phyloP scores from a whole-genome alignment of 78 protist species.

The slime mould (Dictyostelium discoideum) region DNA sequence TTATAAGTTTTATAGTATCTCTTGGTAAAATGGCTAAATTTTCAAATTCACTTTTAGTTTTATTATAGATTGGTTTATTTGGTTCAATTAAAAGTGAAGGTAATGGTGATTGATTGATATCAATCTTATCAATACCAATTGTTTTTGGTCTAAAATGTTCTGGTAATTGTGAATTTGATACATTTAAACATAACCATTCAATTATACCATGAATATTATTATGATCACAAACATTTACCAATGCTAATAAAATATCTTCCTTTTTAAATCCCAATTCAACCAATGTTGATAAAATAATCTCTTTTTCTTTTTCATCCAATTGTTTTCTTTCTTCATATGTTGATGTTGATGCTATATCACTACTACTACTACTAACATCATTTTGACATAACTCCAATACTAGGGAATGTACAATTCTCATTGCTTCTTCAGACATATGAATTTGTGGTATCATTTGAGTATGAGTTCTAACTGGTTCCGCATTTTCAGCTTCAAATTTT shows the following conservation, averaged over 20 bases:
- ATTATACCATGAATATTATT: slow-evolving; percentile 5
- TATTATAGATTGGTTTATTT: neutral
- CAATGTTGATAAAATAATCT: neutral
- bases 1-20: neutral
- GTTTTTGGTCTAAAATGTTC: slow-evolving; percentile 25
- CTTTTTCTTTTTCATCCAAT: slow-evolving; percentile 37
- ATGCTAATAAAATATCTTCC: slow-evolving; percentile 5
- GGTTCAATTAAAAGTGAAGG: neutral
- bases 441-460: slow-evolving; percentile 32
- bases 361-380: neutral
- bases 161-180: slow-evolving; percentile 7
- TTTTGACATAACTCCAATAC: slow-evolving; percentile 13
- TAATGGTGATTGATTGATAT: neutral
- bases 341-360: neutral
- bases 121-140: slow-evolving; percentile 48
- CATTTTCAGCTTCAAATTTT: slow-evolving; percentile 12
- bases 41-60: neutral
- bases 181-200: slow-evolving; percentile 57
- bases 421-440: slow-evolving; percentile 71
- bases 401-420: slow-evolving; percentile 35
- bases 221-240: neutral
- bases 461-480: slow-evolving; percentile 26
- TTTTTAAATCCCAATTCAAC: slow-evolving; percentile 19
- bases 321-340: neutral
- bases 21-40: neutral